Base-by-base conservation (phyloP, 23 red algal species). In the Gracilaria domingensis region DNA sequence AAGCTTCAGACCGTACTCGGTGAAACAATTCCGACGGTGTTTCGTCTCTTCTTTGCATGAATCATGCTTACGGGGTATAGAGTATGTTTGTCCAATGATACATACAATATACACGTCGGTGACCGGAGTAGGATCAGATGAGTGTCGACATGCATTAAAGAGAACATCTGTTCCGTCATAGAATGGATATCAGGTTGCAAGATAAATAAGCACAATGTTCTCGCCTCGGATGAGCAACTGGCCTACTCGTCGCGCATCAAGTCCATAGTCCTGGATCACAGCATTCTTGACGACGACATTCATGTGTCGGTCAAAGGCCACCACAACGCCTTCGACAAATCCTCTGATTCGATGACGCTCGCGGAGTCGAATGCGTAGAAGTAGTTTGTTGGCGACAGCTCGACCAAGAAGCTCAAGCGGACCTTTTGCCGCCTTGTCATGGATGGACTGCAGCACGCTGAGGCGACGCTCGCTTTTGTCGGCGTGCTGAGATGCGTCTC, bases 201-300 rank as follows among this genome's bases (percentile, higher is more conserved):
- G 42, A 32, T 3, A 24, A 18, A 87, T 26, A 30, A 47, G 51
- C 17, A 90, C 86, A 32, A 90, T 53, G 76, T 90, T 79, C n/a
- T 90, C 86, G 21, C 86, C 86, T n/a, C 86, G 35, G 21, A 90
- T 62, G 8, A 90, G 76, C 53, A 90, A 21, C 26, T 79, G 73
- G 21, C 30, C 24, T 9, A 30, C 73, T 18, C 2, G 8, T 29
- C 75, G 44, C 17, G 30, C 38, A 39, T 62, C 17, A 14, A 21
- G 35, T 26, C n/a, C 86, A 24, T 64, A 24, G 21, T 76, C 30
- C 26, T 36, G 29, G 30, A 90, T 36, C 12, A 65, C 44, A 29
- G 73, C 86, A 24, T 79, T 36, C 6, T n/a, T 26, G n/a, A 90
- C 21, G 24, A 90, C 73, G 13, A 90, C 2, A 39, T 90, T 90